Evolutionary conservation across 495 filamentous ascomycete species (phyloP).

Genomic region (Xylaria grammica): DNA sequence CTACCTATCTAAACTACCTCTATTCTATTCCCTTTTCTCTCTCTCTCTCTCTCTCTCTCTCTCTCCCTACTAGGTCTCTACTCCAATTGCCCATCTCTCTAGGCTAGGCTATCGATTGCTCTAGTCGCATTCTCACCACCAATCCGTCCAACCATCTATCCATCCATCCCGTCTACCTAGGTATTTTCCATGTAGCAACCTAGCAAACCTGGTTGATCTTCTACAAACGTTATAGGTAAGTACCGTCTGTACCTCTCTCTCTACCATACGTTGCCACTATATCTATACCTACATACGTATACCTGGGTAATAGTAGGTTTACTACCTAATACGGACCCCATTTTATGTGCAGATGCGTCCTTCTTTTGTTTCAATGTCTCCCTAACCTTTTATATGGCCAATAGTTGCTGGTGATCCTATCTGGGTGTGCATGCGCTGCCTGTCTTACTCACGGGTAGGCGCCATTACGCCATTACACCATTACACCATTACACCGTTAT

Average conservation of each 20-base stretch:
- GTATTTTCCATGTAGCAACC: conserved; percentile 5
- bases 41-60: background rate
- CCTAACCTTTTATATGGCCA: background rate
- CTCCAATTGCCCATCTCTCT: conserved; percentile 3
- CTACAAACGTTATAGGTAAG: background rate
- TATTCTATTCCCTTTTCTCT: background rate
- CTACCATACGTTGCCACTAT: no score
- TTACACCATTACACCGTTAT: background rate
- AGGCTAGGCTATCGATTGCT: background rate
- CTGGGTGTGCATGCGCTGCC: conserved; percentile 3
- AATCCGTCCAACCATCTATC: background rate
- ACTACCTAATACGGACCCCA: background rate
- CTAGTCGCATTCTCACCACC: background rate
- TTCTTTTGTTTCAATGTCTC: background rate
- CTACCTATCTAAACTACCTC: background rate
- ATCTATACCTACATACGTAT: no score
- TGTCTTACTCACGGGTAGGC: no score
- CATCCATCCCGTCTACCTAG: background rate
- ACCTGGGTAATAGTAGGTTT: no score
- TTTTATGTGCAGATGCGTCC: no score
- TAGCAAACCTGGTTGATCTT: background rate
- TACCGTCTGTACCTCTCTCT: background rate
- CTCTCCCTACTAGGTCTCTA: background rate
- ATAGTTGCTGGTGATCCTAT: background rate
- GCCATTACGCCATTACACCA: no score